A percentile compares a stretch with the other conserved stretches of the same genome.
Conservation (phyloP, 148 eudicot genomes). For the Amaranthus hypochondriacus region DNA sequence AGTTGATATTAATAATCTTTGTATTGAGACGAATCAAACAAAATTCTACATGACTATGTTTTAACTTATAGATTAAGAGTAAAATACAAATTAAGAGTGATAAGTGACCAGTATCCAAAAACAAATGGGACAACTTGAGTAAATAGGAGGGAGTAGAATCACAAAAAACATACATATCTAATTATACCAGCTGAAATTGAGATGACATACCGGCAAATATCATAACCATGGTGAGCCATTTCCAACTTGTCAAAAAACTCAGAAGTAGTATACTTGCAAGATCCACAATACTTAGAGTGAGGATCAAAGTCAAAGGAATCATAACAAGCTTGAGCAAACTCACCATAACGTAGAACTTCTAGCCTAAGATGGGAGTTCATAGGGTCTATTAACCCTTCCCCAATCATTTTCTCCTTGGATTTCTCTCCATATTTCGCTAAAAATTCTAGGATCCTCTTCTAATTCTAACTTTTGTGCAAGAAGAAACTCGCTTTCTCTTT, state of each 20-base stretch:
- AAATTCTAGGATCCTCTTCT: conserved; percentile 34
- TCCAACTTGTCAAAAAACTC: conserved; percentile 59
- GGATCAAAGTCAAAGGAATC: conserved; percentile 90
- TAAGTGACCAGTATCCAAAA: too few relatives aligned
- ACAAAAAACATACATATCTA: not conserved
- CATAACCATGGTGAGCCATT: conserved; percentile 57
- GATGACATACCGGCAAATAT: conserved; percentile 41
- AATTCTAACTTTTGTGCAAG: conserved; percentile 5
- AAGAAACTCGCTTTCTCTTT: conserved; percentile 10
- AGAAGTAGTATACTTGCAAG: conserved; percentile 52
- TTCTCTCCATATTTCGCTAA: conserved; percentile 57
- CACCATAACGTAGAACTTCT: conserved; percentile 75
- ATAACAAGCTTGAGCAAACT: conserved; percentile 77
- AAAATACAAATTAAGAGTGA: too few relatives aligned
- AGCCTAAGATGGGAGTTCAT: conserved; percentile 58
- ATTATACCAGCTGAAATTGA: not conserved
- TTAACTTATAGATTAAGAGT: too few relatives aligned
- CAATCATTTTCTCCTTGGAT: conserved; percentile 62
- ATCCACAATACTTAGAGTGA: conserved; percentile 81
- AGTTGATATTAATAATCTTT: too few relatives aligned
- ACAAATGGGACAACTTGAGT: too few relatives aligned
- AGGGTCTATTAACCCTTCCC: conserved; percentile 65
- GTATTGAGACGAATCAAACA: too few relatives aligned
- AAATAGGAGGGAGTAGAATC: too few relatives aligned
- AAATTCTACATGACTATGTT: too few relatives aligned